These are phyloP conservation scores for Punica granatum DNA, from an alignment of 345 rosid species.

Conservation along the genomic window DNA sequence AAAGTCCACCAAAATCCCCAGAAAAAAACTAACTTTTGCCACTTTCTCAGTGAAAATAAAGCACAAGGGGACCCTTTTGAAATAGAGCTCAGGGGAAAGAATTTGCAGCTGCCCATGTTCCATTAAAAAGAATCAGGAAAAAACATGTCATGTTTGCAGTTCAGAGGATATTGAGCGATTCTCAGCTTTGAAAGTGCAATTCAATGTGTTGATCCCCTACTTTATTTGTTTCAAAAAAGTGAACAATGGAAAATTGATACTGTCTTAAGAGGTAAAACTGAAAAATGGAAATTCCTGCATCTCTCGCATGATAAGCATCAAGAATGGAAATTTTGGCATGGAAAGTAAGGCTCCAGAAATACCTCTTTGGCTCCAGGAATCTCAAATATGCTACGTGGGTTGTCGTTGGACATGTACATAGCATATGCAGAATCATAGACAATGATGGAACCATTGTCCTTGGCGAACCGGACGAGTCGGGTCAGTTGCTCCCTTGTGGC, in stretches of 20 bases:
- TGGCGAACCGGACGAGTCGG: conserved; percentile 70
- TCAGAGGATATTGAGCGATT: not conserved
- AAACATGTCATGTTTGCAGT: not conserved
- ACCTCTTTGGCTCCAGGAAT: conserved; percentile 99
- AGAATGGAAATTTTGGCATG: not conserved
- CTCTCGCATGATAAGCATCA: not conserved
- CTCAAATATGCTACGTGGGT: conserved; percentile 83
- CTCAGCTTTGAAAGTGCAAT: not conserved
- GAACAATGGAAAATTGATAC: no score
- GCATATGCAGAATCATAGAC: conserved; percentile 96
- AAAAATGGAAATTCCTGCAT: not conserved
- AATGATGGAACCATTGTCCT: conserved; percentile 83
- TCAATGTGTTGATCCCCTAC: not conserved
- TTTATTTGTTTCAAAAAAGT: not conserved
- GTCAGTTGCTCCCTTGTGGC: conserved; percentile 85
- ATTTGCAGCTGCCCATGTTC: not conserved
- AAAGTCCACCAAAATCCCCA: no score
- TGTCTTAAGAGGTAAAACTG: not conserved
- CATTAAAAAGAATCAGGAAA: not conserved
- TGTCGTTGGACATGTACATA: conserved; percentile 73
- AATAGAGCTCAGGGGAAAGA: no score
- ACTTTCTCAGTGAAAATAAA: not conserved
- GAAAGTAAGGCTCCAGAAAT: conserved; percentile 3
- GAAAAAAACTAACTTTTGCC: not conserved
- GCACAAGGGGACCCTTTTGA: not conserved